A percentile compares a stretch with the other conserved stretches of the same genome.
phyloP scores from a whole-genome alignment of 495 filamentous ascomycete genomes.

The Jackrogersella minutella region DNA sequence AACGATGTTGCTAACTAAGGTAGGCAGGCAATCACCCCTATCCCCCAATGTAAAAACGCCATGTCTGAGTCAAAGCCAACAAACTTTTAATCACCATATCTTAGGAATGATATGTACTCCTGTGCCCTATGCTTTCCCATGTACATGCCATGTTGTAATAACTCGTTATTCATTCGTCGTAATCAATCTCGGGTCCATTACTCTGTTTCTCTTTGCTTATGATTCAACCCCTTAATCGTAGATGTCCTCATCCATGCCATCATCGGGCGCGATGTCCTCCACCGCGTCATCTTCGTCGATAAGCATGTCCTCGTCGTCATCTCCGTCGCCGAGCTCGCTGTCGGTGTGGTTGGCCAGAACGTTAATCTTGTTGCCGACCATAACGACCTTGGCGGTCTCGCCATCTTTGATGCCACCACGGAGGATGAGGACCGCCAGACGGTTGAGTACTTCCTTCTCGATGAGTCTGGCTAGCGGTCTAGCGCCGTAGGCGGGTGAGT shows the following conservation, averaged over 20 bases:
- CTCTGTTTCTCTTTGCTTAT: background rate
- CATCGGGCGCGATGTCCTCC: conserved; percentile 71
- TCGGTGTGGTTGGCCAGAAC: conserved; percentile 83
- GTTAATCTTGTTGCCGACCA: conserved; percentile 74
- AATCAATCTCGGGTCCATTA: conserved; percentile 5
- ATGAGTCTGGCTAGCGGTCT: conserved; percentile 87
- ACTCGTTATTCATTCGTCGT: conserved; percentile 16
- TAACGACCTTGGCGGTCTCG: conserved; percentile 78
- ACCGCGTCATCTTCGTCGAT: conserved; percentile 73
- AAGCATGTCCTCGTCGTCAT: conserved; percentile 72
- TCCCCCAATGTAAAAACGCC: background rate
- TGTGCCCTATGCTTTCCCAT: background rate
- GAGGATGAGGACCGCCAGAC: conserved; percentile 87
- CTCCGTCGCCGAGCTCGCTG: conserved; percentile 62
- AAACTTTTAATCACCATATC: background rate
- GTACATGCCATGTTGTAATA: background rate
- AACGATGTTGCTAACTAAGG: background rate
- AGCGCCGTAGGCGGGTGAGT: conserved; percentile 93
- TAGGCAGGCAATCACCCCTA: background rate
- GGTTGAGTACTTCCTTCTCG: conserved; percentile 95
- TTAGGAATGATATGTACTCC: background rate
- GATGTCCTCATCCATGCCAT: conserved; percentile 73
- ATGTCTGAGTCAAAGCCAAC: background rate
- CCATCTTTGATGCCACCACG: conserved; percentile 85
- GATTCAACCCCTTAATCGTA: conserved; percentile 60